phyloP scores from a whole-genome alignment of 768 basidiomycete species.

The Russula virescens region DNA sequence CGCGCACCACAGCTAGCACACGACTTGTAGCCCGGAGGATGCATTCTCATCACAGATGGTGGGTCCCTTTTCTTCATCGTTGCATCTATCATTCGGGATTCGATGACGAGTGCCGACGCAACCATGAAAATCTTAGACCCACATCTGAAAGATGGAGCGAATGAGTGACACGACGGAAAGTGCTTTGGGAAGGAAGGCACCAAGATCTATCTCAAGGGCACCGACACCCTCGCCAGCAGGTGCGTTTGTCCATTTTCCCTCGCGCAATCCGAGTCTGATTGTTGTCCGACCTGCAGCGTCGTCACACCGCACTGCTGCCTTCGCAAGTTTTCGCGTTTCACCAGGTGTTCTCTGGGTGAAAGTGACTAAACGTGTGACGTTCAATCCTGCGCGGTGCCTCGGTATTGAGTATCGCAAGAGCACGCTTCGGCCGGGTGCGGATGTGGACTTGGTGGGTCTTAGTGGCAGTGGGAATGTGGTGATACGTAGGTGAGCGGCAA shows the following conservation, averaged over 20 bases:
- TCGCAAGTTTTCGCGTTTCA: conserved; percentile 78
- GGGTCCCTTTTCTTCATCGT: conserved; percentile 24
- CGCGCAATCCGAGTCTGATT: neutral
- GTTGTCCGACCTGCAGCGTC: conserved; percentile 42
- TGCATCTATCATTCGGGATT: neutral
- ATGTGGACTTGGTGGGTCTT: conserved; percentile 80
- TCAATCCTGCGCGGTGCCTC: conserved; percentile 79
- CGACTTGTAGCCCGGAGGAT: conserved; percentile 75
- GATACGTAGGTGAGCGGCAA: conserved; percentile 75
- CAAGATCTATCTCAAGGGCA: conserved; percentile 77
- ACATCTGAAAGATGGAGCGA: conserved; percentile 71
- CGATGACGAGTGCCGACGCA: conserved; percentile 30
- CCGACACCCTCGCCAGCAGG: conserved; percentile 86
- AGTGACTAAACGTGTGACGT: conserved; percentile 81
- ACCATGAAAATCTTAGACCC: conserved; percentile 87
- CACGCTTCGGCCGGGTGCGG: conserved; percentile 71
- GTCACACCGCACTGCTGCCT: conserved; percentile 81
- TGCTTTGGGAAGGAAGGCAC: conserved; percentile 77
- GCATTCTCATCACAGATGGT: conserved; percentile 90
- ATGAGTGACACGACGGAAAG: conserved; percentile 84
- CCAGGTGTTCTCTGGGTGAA: conserved; percentile 77
- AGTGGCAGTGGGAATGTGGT: conserved; percentile 59
- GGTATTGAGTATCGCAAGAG: conserved; percentile 78
- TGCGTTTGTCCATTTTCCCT: conserved; percentile 29
- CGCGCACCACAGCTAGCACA: conserved; percentile 73